Base-by-base conservation (phyloP, 305 asterid genomes). In the Ruellia speciosa region DNA sequence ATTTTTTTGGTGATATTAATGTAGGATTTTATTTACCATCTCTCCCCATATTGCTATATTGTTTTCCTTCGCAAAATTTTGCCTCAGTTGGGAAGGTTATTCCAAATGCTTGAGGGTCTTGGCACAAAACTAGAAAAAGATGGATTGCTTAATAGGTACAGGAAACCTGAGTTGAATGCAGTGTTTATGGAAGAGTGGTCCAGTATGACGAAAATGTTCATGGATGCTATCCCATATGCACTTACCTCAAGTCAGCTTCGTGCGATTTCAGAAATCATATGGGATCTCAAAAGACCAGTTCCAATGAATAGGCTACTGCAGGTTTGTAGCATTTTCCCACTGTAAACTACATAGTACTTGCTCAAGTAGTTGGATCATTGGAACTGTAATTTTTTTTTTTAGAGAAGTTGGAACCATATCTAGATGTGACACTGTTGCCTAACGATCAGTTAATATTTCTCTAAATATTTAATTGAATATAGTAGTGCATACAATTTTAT, bases 281-380 rank as follows among this genome's bases (percentile, higher is more conserved):
- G 94, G 94, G 96, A 90, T 78, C 78, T 90, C 54, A 87, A 81
- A 73, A 87, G 84, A 67, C 94, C 86, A 19, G 92, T 90, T 47
- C 96, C 98, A 18, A 90, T 90, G 98, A 87, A 87, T 70, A 86
- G 96, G 59, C 80, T 90, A 46, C 69, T 90, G 64, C 98, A 90
- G 98, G 98, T 85, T 73, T 70, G 74, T 12, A 56, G 16, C 59
- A 12, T 33, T 13, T 14, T 54, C 8, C 11, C 31, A 0, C 8
- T 34, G 43, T 18, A 60, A 33, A 11, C 48, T 14, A 43, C 4
- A 3, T 43, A 43, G 15, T 14, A 40, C 48, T 11, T 14, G 4
- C 48, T 60, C 20, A 8, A 17, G n/a, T 49, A 14, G 41, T 43
- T 58, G 19, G 52, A 43, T 45, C 17, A 24, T 16, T 61, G 39